A percentile compares a stretch with the other conserved stretches of the same genome.
phyloP scores from a whole-genome alignment of 2,329 filamentous ascomycete genomes.

The Fusarium lateritium region DNA sequence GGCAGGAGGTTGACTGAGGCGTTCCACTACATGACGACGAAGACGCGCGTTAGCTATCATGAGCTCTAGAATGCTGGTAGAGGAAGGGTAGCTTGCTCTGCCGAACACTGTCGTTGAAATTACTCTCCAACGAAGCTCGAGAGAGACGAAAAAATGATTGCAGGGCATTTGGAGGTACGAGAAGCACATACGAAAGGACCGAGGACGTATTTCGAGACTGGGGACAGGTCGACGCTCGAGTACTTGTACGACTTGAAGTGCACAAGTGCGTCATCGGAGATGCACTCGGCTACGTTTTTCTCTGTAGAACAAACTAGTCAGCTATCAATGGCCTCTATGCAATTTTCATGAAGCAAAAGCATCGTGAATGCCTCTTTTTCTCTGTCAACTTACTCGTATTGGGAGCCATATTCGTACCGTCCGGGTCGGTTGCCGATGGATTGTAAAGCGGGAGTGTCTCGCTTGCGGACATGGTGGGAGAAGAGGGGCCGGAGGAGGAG shows the following conservation, averaged over 20 bases:
- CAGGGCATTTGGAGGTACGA: conserved; percentile 10
- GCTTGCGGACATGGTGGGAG: conserved; percentile 51
- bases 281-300: conserved; percentile 75
- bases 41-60: conserved; percentile 39
- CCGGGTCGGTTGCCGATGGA: conserved; percentile 46
- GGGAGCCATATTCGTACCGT: conserved; percentile 53
- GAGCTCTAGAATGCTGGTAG: conserved; percentile 18
- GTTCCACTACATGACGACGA: conserved; percentile 82
- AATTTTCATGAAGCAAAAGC: not conserved
- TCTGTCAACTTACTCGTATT: conserved; percentile 51
- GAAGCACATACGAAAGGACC: conserved; percentile 86
- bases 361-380: not conserved
- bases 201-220: conserved; percentile 92
- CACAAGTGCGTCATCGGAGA: conserved; percentile 91
- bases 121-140: conserved; percentile 1
- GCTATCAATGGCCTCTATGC: conserved; percentile 3
- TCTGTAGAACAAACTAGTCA: conserved; percentile 44
- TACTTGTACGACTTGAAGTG: conserved; percentile 98
- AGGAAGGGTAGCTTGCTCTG: not conserved
- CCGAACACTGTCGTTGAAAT: not conserved
- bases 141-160: conserved; percentile 17
- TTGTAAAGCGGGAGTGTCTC: conserved; percentile 55
- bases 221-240: conserved; percentile 95
- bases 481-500: conserved; percentile 46
- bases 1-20: conserved; percentile 92